phyloP scores from a whole-genome alignment of 805 yeast genomes.

The Lipomyces orientalis region DNA sequence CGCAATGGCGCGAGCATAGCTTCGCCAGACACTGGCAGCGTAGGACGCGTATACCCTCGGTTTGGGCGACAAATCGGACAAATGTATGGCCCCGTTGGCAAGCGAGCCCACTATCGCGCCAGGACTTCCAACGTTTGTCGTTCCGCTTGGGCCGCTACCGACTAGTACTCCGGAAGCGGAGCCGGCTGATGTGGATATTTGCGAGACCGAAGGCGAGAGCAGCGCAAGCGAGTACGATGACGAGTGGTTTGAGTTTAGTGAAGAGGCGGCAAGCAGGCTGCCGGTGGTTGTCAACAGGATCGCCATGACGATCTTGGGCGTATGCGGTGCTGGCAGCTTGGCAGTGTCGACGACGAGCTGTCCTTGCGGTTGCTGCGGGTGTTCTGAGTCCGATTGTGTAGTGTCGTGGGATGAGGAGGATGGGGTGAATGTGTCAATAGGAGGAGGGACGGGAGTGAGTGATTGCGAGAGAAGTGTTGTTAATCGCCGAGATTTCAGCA shows the following conservation, averaged over 20 bases:
- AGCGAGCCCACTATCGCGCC: constrained; percentile 5
- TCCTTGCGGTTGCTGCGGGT: neutral
- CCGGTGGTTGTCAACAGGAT: constrained; percentile 26
- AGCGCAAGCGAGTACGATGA: constrained; percentile 23
- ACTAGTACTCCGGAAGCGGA: neutral
- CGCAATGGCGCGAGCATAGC: constrained; percentile 16
- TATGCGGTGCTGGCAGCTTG: constrained; percentile 16
- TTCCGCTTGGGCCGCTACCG: constrained; percentile 1
- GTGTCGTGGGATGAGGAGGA: neutral
- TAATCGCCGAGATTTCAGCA: constrained; percentile 38
- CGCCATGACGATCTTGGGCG: constrained; percentile 35
- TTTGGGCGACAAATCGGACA: constrained; percentile 30
- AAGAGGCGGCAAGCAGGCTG: constrained; percentile 28
- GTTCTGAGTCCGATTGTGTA: neutral
- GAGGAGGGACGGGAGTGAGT: constrained; percentile 20
- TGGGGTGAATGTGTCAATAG: constrained; percentile 25
- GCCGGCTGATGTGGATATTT: constrained; percentile 12
- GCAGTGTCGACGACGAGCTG: neutral
- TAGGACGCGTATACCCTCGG: constrained; percentile 39
- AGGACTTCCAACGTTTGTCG: neutral
- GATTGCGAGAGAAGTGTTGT: constrained; percentile 35
- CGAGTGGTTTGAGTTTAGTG: constrained; percentile 12
- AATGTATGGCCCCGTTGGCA: constrained; percentile 19
- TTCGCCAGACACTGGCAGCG: constrained; percentile 36
- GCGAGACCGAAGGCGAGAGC: constrained; percentile 34